These are phyloP conservation scores for Curvularia hawaiiensis DNA, from an alignment of 2,329 filamentous ascomycete species.

Conservation along the genomic window DNA sequence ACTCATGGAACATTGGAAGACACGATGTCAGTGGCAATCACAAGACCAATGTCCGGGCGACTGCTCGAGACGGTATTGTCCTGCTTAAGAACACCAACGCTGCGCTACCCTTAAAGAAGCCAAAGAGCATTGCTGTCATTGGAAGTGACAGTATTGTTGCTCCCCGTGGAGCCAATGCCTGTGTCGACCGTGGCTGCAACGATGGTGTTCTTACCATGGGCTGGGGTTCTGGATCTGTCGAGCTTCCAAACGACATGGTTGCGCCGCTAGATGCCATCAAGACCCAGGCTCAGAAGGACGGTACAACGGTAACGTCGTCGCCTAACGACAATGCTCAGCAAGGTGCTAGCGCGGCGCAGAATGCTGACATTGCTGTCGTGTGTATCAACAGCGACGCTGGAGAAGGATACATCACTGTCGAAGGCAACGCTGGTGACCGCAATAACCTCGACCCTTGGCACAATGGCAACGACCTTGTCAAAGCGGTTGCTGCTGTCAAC, in stretches of 20 bases:
- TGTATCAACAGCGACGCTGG: constrained; percentile 57
- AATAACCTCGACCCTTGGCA: constrained; percentile 56
- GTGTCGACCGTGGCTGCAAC: constrained; percentile 67
- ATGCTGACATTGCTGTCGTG: constrained; percentile 50
- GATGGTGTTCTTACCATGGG: constrained; percentile 71
- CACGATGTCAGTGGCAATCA: constrained; percentile 50
- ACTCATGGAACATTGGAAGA: constrained; percentile 51
- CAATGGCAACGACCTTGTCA: constrained; percentile 50
- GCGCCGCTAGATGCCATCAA: constrained; percentile 52
- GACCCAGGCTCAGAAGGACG: constrained; percentile 43
- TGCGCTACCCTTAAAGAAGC: constrained; percentile 70
- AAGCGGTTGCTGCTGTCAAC: constrained; percentile 44
- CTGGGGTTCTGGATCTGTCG: constrained; percentile 65
- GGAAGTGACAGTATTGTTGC: constrained; percentile 84
- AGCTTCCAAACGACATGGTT: constrained; percentile 50
- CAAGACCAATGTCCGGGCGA: constrained; percentile 45
- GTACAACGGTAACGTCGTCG: constrained; percentile 47
- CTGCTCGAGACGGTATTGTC: constrained; percentile 56
- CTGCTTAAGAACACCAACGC: constrained; percentile 68
- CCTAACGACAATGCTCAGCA: constrained; percentile 46
- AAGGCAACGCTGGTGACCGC: constrained; percentile 54
- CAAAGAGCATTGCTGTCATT: constrained; percentile 66
- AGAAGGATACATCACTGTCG: constrained; percentile 57
- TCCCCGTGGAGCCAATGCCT: constrained; percentile 77
- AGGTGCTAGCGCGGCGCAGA: constrained; percentile 46